Conservation (phyloP, 495 filamentous ascomycete species). For the Collariella sp. region DNA sequence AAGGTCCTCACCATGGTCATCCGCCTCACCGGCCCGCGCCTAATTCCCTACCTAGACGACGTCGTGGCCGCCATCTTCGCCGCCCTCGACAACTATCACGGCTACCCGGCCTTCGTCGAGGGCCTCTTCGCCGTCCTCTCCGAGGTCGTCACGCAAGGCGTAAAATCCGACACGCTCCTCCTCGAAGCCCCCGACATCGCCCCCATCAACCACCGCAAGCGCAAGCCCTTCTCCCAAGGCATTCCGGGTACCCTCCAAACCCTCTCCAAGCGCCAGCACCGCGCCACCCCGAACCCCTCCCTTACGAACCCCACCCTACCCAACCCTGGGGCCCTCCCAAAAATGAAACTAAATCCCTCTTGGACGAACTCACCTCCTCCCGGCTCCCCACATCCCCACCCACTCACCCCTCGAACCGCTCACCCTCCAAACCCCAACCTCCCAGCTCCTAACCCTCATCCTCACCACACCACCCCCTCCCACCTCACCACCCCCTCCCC, state of each 20-base stretch:
- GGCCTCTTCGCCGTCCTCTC: conserved; percentile 73
- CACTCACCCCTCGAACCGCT: conserved; percentile 24
- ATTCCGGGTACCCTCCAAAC: conserved; percentile 13
- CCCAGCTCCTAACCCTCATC: conserved; percentile 59
- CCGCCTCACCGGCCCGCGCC: conserved; percentile 65
- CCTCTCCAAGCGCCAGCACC: conserved; percentile 17
- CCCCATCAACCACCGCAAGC: conserved; percentile 33
- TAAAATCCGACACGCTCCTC: conserved; percentile 53
- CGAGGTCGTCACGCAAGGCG: conserved; percentile 73
- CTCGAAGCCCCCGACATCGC: conserved; percentile 23
- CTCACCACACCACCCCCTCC: conserved; percentile 63
- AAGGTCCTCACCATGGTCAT: conserved; percentile 94
- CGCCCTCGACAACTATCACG: conserved; percentile 85
- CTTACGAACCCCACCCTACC: conserved; percentile 26
- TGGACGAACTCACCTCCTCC: conserved; percentile 31
- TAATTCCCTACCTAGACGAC: conserved; percentile 89
- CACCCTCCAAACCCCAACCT: conserved; percentile 34
- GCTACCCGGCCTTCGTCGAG: conserved; percentile 80
- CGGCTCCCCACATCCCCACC: too few relatives aligned
- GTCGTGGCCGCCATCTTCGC: conserved; percentile 82
- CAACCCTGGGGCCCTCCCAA: conserved; percentile 31
- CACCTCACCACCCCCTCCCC: conserved; percentile 80
- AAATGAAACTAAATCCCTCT: conserved; percentile 31
- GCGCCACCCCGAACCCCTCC: conserved; percentile 5
- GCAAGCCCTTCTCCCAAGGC: neutral